Base-by-base conservation (phyloP, 2,329 filamentous ascomycete species). In the Beauveria caledonica region DNA sequence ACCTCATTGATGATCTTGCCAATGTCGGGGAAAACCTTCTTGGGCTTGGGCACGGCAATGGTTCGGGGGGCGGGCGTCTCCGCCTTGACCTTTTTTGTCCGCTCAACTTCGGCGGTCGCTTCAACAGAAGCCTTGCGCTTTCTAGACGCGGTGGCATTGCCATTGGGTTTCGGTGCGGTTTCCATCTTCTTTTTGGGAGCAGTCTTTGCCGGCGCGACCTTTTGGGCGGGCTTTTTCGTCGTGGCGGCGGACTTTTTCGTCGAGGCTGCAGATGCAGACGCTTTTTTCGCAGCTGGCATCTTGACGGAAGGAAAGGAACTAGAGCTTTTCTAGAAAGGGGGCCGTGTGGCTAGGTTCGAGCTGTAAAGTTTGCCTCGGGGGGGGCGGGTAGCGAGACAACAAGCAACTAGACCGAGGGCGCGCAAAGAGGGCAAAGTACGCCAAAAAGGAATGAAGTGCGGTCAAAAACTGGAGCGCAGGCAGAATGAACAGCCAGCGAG, bases 1-100 rank as follows among this genome's bases (percentile, higher is more conserved):
- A 81, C 77, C 25, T 81, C 71, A 71, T 91, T 92, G 68, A 92
- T 85, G 69, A 83, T 84, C 73, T 88, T 87, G 69, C 90, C 86
- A 63, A 86, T 72, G 8, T 61, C 64, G 29, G 68, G 64, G 15
- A 66, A 64, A 1, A 60, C 51, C 25, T 85, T 73, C 62, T 68
- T 70, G 11, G 58, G 17, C 50, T 60, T 60, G 17, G 42, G 50
- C 3, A n/a, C 44, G 19, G 58, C 58, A 25, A 60, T 49, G 3
- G 49, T 33, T 23, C 58, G 58, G 6, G 58, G 58, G 13, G 64
- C 63, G 8, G 63, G 62, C 2, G 66, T 62, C 15, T 61, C 60
- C 15, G 53, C 42, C 36, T 65, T 65, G 25, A 58, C 58, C 61
- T 67, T 69, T 66, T 68, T 69, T 29, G 62, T 54, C 74, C 66